Evolutionary conservation across 371 early-diverging fungal species (phyloP), one percentile per base, ranked within the genome.

Genomic region (Actinomortierella ambigua): DNA sequence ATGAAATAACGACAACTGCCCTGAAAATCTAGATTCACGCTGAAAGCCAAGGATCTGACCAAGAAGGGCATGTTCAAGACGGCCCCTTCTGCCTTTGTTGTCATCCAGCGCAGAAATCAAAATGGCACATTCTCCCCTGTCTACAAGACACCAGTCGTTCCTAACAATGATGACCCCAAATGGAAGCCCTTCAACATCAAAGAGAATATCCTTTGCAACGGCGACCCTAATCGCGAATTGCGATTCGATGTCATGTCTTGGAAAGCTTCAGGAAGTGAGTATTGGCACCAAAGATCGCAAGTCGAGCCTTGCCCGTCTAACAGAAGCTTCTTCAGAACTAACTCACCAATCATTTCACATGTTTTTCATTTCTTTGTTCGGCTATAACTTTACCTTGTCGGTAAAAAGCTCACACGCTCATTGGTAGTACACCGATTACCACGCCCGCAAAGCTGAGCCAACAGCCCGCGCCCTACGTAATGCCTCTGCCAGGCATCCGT

Each of bases 41-140:
- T 77, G 23, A 52, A 58, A 13, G 77, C 63, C 14, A 53, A 68
- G 14, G 71, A 77, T 20, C 26, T 77, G 14, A 54, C 65, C 23
- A 60, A 64, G 46, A 77, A 68, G 39, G 68, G 77, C 24, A n/a
- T 59, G 41, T 65, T 63, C 58, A 64, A 68, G 26, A 51, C 59
- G 2, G 48, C 68, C 1, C 77, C 77, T 1, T 60, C 64, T 0
- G 46, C 71, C 11, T 77, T 64, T 53, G 34, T 77, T 22, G 60
- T 68, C 18, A 58, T 77, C 28, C 53, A 68, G 50, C 63, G 77
- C 15, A 61, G 34, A 46, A 68, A 65, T 43, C 65, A 61, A n/a
- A 53, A 70, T 41, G 55, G 53, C 17, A 59, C 60, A 5, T 70
- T 65, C 44, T 70, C 68, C 2, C 71, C 77, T 0, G 77, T 77